Conservation (phyloP, 2,329 filamentous ascomycete species). For the Hirsutella minnesotensis region DNA sequence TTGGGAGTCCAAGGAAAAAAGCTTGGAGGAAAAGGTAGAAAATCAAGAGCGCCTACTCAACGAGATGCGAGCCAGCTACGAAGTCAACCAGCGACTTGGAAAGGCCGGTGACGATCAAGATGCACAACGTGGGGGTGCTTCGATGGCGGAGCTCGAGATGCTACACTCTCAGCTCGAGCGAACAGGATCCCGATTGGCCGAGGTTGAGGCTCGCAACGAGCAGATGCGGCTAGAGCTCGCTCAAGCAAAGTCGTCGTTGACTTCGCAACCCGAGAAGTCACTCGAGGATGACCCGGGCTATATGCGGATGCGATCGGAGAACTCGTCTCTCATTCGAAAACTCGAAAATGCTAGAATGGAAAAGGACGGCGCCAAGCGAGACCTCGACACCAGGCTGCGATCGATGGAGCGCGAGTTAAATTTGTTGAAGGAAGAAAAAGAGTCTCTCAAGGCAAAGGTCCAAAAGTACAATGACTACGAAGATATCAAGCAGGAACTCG, state of each 20-base stretch:
- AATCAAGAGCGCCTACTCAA: conserved; percentile 85
- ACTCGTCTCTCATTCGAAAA: conserved; percentile 81
- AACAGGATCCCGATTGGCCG: conserved; percentile 74
- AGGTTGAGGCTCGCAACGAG: conserved; percentile 89
- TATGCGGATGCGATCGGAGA: conserved; percentile 82
- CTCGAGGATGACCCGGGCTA: conserved; percentile 85
- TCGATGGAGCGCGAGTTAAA: conserved; percentile 69
- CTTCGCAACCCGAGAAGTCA: conserved; percentile 45
- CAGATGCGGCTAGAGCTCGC: conserved; percentile 84
- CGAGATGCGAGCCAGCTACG: conserved; percentile 93
- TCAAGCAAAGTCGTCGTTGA: conserved; percentile 62
- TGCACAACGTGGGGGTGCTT: conserved; percentile 52
- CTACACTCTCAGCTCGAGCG: conserved; percentile 84
- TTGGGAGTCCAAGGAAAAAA: conserved; percentile 88
- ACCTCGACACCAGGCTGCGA: conserved; percentile 63
- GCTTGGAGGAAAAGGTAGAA: conserved; percentile 84
- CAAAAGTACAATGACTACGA: conserved; percentile 91
- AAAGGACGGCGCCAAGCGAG: conserved; percentile 66
- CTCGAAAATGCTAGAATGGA: conserved; percentile 76
- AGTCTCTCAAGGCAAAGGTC: conserved; percentile 67
- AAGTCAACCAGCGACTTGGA: conserved; percentile 83
- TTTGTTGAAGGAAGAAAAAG: conserved; percentile 67
- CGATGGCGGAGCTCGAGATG: conserved; percentile 86
- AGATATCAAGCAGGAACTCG: conserved; percentile 88
- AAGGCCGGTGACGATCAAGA: conserved; percentile 53